phyloP scores from a whole-genome alignment of 2,329 filamentous ascomycete genomes.

The Nigrograna mackinnonii region DNA sequence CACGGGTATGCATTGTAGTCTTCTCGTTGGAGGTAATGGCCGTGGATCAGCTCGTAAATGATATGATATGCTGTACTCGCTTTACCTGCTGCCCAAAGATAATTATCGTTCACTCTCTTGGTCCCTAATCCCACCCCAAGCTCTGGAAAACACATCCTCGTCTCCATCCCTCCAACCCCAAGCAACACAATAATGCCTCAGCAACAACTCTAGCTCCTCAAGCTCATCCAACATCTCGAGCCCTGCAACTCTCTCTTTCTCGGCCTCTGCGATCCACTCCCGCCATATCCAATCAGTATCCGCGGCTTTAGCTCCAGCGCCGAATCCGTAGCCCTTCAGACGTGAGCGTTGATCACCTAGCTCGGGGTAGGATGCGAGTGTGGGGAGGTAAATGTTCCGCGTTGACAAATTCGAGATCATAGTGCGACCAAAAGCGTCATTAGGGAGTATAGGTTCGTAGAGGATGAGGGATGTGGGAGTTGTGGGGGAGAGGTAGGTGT shows the following conservation, averaged over 20 bases:
- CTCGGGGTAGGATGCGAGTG: conserved; percentile 72
- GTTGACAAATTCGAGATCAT: conserved; percentile 90
- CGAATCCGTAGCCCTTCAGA: conserved; percentile 69
- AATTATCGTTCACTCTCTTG: too few relatives aligned
- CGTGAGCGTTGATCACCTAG: conserved; percentile 70
- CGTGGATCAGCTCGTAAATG: too few relatives aligned
- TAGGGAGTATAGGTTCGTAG: conserved; percentile 86
- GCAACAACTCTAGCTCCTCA: conserved; percentile 89
- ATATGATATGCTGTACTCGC: too few relatives aligned
- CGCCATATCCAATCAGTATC: conserved; percentile 76
- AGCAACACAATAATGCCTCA: conserved; percentile 84
- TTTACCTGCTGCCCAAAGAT: too few relatives aligned
- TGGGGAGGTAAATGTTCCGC: conserved; percentile 82
- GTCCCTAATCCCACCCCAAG: conserved; percentile 32
- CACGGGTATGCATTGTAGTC: too few relatives aligned
- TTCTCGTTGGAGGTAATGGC: too few relatives aligned
- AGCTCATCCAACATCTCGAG: conserved; percentile 92
- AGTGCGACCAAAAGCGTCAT: conserved; percentile 85
- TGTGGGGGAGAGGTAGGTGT: conserved; percentile 41
- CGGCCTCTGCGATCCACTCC: conserved; percentile 68
- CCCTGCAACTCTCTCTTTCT: conserved; percentile 77
- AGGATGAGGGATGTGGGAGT: conserved; percentile 67
- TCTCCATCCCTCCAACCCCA: conserved; percentile 77
- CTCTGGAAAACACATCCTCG: conserved; percentile 29
- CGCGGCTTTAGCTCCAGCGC: conserved; percentile 56